Evolutionary conservation across 129 eudicot species (phyloP).

Genomic region (Dittrichia graveolens): DNA sequence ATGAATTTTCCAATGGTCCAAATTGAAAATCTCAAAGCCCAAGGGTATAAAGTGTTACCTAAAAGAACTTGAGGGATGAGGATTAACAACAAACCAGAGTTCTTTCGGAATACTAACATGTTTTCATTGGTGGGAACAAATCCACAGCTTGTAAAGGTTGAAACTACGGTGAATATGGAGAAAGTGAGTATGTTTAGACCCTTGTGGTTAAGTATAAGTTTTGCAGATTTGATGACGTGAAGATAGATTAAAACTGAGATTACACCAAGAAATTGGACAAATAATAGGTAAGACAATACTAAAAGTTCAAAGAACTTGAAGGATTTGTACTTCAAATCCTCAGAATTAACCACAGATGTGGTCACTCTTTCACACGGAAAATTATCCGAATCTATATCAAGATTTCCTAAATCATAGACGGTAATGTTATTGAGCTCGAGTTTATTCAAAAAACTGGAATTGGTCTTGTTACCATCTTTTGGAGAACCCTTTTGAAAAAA

Average conservation of each 20-base stretch:
- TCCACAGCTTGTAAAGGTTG: conserved; percentile 58
- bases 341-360: not conserved
- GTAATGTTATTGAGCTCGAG: not conserved
- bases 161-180: conserved; percentile 34
- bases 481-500: not conserved
- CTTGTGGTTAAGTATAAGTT: not conserved
- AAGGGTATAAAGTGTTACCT: conserved; percentile 59
- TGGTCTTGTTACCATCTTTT: not conserved
- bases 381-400: too few species aligned
- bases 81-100: conserved; percentile 51
- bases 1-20: conserved; percentile 28
- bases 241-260: conserved; percentile 7
- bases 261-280: conserved; percentile 15
- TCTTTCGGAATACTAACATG: conserved; percentile 55
- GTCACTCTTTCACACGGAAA: not conserved
- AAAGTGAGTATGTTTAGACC: conserved; percentile 6
- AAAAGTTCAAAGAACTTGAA: not conserved
- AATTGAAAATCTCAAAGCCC: conserved; percentile 35
- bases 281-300: conserved; percentile 2
- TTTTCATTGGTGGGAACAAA: conserved; percentile 69
- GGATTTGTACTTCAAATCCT: conserved; percentile 10
- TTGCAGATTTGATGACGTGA: not conserved
- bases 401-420: not conserved
- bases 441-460: not conserved
- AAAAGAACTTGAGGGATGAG: conserved; percentile 47